A percentile compares a stretch with the other conserved stretches of the same genome.
Conservation (phyloP, 2,329 filamentous ascomycete genomes). For the Chrysosporium queenslandicum region DNA sequence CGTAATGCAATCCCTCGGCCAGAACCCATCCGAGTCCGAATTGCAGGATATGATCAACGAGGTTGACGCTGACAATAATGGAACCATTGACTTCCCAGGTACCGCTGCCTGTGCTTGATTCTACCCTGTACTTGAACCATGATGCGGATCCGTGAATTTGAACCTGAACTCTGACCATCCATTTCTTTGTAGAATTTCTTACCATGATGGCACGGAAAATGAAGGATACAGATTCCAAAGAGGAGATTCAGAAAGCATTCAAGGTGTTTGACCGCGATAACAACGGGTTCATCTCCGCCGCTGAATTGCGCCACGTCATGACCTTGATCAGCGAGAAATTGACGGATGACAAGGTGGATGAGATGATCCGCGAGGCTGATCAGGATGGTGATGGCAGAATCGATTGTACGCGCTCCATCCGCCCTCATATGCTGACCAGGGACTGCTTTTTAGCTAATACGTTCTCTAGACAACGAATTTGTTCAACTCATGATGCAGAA, state of each 20-base stretch:
- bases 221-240: conserved; percentile 87
- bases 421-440: too few species aligned
- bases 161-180: not conserved
- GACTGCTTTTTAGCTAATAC: too few species aligned
- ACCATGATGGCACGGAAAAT: conserved; percentile 94
- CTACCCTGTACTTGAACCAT: too few species aligned
- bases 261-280: conserved; percentile 87
- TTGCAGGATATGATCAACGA: conserved; percentile 93
- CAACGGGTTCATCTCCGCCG: conserved; percentile 84
- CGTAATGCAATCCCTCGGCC: conserved; percentile 80
- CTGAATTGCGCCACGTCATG: conserved; percentile 83
- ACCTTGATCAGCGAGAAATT: conserved; percentile 86
- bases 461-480: conserved; percentile 67
- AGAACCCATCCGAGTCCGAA: conserved; percentile 84
- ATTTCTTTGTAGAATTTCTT: conserved; percentile 58
- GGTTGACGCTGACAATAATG: conserved; percentile 85
- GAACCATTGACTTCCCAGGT: conserved; percentile 87
- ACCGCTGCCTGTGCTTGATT: too few species aligned
- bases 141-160: too few species aligned
- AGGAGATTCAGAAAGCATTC: conserved; percentile 83
- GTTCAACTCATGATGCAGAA: conserved; percentile 96
- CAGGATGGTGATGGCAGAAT: conserved; percentile 83
- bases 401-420: too few species aligned
- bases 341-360: conserved; percentile 80
- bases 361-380: conserved; percentile 88